Base-by-base conservation (phyloP, 108 stramenopile species). In the Skeletonema grethae region DNA sequence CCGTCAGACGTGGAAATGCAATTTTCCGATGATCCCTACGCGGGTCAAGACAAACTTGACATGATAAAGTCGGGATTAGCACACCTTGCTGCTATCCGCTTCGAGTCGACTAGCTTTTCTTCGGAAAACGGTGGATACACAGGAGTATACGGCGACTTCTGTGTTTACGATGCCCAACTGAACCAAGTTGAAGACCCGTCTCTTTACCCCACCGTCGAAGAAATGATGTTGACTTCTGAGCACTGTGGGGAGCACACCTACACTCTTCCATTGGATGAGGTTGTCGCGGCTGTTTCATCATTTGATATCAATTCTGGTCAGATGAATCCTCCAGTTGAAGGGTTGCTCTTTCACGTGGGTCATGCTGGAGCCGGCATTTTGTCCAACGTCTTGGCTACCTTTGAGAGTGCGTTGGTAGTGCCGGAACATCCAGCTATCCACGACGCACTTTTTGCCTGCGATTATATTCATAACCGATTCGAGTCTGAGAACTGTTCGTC, bases 241-340 rank as follows among this genome's bases (percentile, higher is more conserved):
- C 69, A 62, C 18, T 70, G 69, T 43, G 35, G 61, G 0, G 69
- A 70, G 16, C 61, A 70, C 13, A n/a, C 60, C 30, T 70, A 70
- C 41, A 43, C 61, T 16, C 12, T 70, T 9, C 69, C 69, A 7
- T 16, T 70, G 24, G 8, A 11, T 15, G 41, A 28, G 61, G 69
- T 70, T 20, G 29, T 70, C 0, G 20, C 32, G 0, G 61, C 69
- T 15, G 69, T 70, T 7, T n/a, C 12, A 12, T 15, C 15, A 13
- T 9, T 18, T 15, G 63, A 63, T 39, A 16, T 9, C 43, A 8
- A 4, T 29, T 0, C 0, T 31, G 28, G 15, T 8, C 30, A 38
- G 20, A 35, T 20, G 7, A 39, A 30, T 28, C 61, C 61, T 29
- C 69, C 61, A 10, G 29, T 69, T 7, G n/a, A 57, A 3, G 67